phyloP scores from a whole-genome alignment of 1,284 basidiomycete genomes.

The Sporisorium iseilematis-ciliati region DNA sequence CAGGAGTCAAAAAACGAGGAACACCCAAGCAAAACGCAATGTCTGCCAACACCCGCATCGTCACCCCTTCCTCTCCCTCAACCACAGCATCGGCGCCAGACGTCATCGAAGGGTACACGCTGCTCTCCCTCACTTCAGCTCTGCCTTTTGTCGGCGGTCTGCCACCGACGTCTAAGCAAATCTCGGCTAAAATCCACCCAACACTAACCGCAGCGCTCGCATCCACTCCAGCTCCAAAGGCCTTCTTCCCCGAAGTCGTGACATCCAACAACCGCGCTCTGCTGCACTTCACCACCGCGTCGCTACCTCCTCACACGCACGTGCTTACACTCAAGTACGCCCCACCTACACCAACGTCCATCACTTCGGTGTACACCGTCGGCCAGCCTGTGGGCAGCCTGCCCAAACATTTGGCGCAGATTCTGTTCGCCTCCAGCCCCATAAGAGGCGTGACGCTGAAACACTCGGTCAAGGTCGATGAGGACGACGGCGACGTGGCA shows the following conservation, averaged over 20 bases:
- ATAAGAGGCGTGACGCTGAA: conserved; percentile 6
- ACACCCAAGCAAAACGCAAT: conserved; percentile 48
- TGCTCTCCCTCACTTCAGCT: conserved; percentile 9
- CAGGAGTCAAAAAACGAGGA: conserved; percentile 19
- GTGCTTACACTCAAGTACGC: conserved; percentile 30
- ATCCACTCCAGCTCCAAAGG: conserved; percentile 19
- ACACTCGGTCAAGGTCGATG: not conserved
- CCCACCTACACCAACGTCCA: conserved; percentile 10
- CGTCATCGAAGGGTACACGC: conserved; percentile 13
- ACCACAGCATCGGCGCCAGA: not conserved
- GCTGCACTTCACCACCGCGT: conserved; percentile 18
- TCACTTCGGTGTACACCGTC: conserved; percentile 23
- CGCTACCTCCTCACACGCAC: not conserved
- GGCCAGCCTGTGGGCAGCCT: not conserved
- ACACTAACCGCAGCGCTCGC: conserved; percentile 23
- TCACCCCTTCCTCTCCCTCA: conserved; percentile 20
- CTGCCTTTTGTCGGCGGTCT: conserved; percentile 17
- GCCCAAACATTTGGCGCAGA: not conserved
- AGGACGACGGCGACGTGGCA: not conserved
- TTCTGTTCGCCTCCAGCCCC: conserved; percentile 14
- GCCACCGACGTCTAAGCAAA: conserved; percentile 10
- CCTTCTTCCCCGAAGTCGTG: conserved; percentile 59
- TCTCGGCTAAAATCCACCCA: not conserved
- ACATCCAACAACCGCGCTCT: conserved; percentile 49
- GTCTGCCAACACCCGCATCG: conserved; percentile 40